Base-by-base conservation (phyloP, 108 stramenopile genomes). In the Aurantiochytrium sp. region DNA sequence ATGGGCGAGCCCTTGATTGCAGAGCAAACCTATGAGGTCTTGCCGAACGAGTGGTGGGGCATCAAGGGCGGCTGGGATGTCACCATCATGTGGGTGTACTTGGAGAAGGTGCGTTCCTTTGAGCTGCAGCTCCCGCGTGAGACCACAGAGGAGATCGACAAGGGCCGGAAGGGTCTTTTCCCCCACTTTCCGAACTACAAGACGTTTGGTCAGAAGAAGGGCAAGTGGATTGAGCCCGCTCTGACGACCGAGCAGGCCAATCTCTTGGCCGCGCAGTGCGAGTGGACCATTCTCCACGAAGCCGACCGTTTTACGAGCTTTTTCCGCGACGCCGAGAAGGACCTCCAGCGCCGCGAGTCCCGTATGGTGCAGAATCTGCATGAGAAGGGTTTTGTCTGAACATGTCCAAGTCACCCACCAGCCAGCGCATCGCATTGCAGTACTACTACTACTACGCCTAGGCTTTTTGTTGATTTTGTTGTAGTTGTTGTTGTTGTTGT, bases 51-150 rank as follows among this genome's bases (percentile, higher is more conserved):
- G 49, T 83, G 76, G 76, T 83, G 76, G 76, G 76, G 76, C 19
- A 83, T 83, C 76, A 53, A 83, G 76, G 76, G 76, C 51, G 76
- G 51, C 51, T 83, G n/a, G n/a, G 51, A 53, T 6, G 76, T 83
- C 51, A 83, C 76, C 45, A 4, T 83, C 25, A 83, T 83, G 76
- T 83, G 76, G 76, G 45, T 53, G 0, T 83, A 83, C 51, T 23
- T 83, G 19, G 76, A 83, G 49, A 83, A 83, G 76, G 51, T 53
- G 45, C 45, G 76, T 18, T 25, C 19, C 51, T 83, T 83, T 23
- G 76, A 83, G 76, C 76, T 83, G 19, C 76, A 83, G 76, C 76
- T 83, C 6, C 76, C 76, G 19, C 45, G 49, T 4, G 76, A 28
- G 51, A 83, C 76, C 51, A 47, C 6, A 53, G 45, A 83, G 25